phyloP scores from a whole-genome alignment of 352 stramenopile species.

The Vaucheria bursata region DNA sequence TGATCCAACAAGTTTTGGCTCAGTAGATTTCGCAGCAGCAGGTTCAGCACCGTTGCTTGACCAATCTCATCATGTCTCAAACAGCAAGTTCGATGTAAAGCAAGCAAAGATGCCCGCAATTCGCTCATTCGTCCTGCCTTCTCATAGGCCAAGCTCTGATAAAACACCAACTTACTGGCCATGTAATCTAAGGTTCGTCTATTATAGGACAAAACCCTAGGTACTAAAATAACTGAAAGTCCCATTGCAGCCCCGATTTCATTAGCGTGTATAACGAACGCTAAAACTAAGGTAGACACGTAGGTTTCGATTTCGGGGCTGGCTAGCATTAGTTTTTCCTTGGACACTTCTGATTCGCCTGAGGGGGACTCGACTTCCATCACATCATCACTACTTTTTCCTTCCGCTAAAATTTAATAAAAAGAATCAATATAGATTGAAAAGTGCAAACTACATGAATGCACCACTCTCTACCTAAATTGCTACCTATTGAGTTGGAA shows the following conservation, averaged over 20 bases:
- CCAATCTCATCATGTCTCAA: slow-evolving; percentile 75
- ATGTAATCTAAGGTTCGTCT: slow-evolving; percentile 28
- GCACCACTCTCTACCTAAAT: not conserved
- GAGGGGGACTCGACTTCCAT: not conserved
- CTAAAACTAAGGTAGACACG: slow-evolving; percentile 24
- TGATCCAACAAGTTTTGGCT: slow-evolving; percentile 77
- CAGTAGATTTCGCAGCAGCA: slow-evolving; percentile 77
- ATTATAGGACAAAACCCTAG: slow-evolving; percentile 25
- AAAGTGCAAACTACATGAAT: slow-evolving; percentile 21
- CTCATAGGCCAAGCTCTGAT: slow-evolving; percentile 36
- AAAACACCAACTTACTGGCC: slow-evolving; percentile 33
- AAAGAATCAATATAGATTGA: not conserved
- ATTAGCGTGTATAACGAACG: slow-evolving; percentile 19
- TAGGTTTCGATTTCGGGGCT: slow-evolving; percentile 41
- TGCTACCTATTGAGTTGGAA: no score
- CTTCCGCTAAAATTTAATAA: not conserved
- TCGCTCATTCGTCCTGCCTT: slow-evolving; percentile 26
- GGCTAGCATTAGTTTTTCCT: slow-evolving; percentile 1
- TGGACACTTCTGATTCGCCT: slow-evolving; percentile 10
- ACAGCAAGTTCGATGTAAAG: slow-evolving; percentile 71
- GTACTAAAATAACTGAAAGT: slow-evolving; percentile 16
- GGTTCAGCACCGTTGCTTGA: slow-evolving; percentile 76
- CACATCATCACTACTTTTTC: not conserved
- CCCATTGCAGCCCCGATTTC: not conserved
- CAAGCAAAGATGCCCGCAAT: slow-evolving; percentile 55